These are phyloP conservation scores for Fusarium pseudoanthophilum DNA, from an alignment of 2,329 filamentous ascomycete species.

Conservation along the genomic window DNA sequence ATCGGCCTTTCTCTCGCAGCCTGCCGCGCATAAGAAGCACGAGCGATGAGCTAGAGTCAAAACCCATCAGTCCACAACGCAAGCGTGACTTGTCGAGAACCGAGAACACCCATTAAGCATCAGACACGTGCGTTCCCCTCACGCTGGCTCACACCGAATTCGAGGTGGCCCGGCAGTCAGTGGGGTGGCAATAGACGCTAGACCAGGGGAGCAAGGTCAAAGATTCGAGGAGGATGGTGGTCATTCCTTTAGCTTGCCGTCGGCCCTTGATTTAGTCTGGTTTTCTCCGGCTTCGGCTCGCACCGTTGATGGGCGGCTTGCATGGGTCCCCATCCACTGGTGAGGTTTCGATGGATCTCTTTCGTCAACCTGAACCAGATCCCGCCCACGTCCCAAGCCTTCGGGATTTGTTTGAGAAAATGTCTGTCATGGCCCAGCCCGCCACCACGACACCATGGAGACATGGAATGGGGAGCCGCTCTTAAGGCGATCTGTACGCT, in stretches of 20 bases:
- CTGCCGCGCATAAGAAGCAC: conserved; percentile 17
- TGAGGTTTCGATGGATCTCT: conserved; percentile 37
- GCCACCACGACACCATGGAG: conserved; percentile 32
- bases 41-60: conserved; percentile 26
- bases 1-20: conserved; percentile 8
- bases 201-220: conserved; percentile 36
- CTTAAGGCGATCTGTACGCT: conserved; percentile 1
- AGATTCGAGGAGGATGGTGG: conserved; percentile 30
- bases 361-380: conserved; percentile 41
- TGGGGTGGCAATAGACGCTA: conserved; percentile 39
- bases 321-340: conserved; percentile 43
- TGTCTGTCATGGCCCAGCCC: conserved; percentile 28
- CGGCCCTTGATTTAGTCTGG: conserved; percentile 48
- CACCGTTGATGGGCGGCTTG: conserved; percentile 50
- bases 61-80: conserved; percentile 27
- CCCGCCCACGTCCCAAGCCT: conserved; percentile 46
- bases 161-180: conserved; percentile 29
- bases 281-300: conserved; percentile 52
- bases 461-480: conserved; percentile 8
- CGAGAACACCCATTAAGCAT: conserved; percentile 47
- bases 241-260: conserved; percentile 41
- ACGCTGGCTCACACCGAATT: conserved; percentile 29
- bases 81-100: conserved; percentile 35
- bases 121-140: conserved; percentile 49
- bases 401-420: conserved; percentile 41